A percentile compares a stretch with the other conserved stretches of the same genome.
Evolutionary conservation across 177 flowering plant species (phyloP).

Genomic region (Vitis hybrid): DNA sequence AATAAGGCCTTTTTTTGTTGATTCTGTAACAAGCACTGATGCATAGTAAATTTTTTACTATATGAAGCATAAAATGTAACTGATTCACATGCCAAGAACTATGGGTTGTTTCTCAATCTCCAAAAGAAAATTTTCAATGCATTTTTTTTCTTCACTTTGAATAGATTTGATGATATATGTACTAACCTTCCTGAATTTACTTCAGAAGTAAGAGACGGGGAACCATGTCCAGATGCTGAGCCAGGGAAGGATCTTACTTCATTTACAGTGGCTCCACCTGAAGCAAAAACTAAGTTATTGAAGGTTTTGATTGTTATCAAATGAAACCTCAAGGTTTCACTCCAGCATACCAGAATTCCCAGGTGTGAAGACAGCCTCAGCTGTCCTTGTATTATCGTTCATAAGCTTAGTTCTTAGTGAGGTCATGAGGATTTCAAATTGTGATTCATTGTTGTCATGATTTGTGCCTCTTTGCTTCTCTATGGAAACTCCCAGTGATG

Average conservation of each 20-base stretch:
- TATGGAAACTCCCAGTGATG: constrained; percentile 32
- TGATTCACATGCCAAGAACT: background rate
- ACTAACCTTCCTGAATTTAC: constrained; percentile 58
- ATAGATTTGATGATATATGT: background rate
- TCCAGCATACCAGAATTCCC: constrained; percentile 56
- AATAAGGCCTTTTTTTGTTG: constrained; percentile 46
- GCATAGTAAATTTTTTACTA: background rate
- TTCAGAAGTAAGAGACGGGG: constrained; percentile 33
- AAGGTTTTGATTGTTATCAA: background rate
- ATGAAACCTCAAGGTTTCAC: background rate
- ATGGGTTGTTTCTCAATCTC: no score
- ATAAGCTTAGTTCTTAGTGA: constrained; percentile 28
- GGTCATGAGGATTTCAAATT: constrained; percentile 28
- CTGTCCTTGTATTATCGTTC: constrained; percentile 13
- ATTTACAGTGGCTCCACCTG: constrained; percentile 34
- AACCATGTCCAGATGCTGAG: constrained; percentile 54
- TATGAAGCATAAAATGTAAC: background rate
- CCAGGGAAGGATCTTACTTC: constrained; percentile 50
- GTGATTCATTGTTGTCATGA: constrained; percentile 24
- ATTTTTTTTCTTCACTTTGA: no score
- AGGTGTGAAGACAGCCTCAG: constrained; percentile 46
- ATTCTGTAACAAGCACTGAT: constrained; percentile 30
- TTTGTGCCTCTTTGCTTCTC: constrained; percentile 37
- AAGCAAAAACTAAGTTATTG: background rate
- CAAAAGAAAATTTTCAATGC: no score